Evolutionary conservation across 345 rosid genomes (phyloP).

Genomic region (Hirschfeldia incana): DNA sequence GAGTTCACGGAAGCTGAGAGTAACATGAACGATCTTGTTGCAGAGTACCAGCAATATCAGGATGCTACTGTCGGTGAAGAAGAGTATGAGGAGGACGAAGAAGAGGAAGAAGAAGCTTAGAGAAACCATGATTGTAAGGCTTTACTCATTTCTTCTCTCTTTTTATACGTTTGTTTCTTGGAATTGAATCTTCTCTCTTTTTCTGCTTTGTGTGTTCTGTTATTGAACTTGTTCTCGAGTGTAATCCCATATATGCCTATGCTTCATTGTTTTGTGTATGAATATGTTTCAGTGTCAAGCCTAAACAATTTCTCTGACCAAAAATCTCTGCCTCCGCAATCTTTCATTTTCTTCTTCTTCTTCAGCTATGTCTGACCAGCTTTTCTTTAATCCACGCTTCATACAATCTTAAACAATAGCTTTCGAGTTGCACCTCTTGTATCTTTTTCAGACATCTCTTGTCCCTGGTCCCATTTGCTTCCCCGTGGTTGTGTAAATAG

Average conservation of each 20-base stretch:
- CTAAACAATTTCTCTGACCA: neutral
- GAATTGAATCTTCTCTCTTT: neutral
- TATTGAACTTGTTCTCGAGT: neutral
- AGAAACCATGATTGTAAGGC: neutral
- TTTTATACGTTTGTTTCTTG: neutral
- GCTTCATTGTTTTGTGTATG: neutral
- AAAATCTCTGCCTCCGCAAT: neutral
- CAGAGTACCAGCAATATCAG: neutral
- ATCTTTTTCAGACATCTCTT: no score
- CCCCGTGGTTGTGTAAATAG: no score
- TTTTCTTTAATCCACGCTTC: neutral
- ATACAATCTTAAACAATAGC: no score
- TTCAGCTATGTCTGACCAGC: constrained; percentile 54
- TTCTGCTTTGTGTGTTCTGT: neutral
- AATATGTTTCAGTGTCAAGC: neutral
- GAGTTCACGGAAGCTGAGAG: constrained; percentile 1
- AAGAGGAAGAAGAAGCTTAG: neutral
- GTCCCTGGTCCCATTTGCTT: no score
- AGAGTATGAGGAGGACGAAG: neutral
- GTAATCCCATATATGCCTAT: neutral
- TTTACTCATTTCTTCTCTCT: neutral
- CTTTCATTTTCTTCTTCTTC: constrained; percentile 41
- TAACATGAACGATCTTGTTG: neutral
- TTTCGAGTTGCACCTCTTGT: no score
- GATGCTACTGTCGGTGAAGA: neutral